These are phyloP conservation scores for Samsoniella hepiali DNA, from an alignment of 2,329 filamentous ascomycete genomes.

Conservation along the genomic window DNA sequence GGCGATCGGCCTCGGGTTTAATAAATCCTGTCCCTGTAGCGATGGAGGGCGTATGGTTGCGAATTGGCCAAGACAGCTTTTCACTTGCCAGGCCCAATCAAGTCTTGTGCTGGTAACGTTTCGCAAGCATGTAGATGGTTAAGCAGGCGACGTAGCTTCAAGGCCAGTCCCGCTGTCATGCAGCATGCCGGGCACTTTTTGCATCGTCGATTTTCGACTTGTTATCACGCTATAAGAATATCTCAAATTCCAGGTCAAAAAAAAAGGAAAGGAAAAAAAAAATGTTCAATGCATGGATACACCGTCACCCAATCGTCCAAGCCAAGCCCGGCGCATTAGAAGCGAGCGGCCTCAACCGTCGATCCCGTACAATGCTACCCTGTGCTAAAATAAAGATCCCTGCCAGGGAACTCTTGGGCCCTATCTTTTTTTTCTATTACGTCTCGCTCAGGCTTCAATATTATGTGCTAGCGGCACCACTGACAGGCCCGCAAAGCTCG, in stretches of 20 bases:
- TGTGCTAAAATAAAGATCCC: neutral
- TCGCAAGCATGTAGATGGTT: too few species aligned
- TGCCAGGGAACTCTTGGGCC: neutral
- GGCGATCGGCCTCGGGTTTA: too few species aligned
- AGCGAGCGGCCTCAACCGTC: neutral
- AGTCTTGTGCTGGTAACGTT: neutral
- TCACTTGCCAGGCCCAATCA: neutral
- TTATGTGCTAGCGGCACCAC: too few species aligned
- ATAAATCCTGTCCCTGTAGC: neutral
- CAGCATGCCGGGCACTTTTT: neutral
- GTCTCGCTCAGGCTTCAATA: neutral
- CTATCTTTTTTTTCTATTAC: neutral
- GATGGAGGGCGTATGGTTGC: neutral
- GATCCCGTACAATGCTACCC: neutral
- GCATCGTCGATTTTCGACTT: neutral
- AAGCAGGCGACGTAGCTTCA: too few species aligned
- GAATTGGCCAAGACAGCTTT: neutral
- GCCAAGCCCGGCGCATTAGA: neutral
- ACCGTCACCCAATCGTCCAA: neutral
- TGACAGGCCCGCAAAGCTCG: too few species aligned
- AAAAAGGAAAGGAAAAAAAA: neutral
- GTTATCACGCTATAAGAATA: too few species aligned
- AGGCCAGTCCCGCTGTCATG: too few species aligned
- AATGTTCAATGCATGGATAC: neutral
- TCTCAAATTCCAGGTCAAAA: neutral